A percentile compares a stretch with the other conserved stretches of the same genome.
Conservation (phyloP, 768 basidiomycete genomes). For the Amanita polypyramis region DNA sequence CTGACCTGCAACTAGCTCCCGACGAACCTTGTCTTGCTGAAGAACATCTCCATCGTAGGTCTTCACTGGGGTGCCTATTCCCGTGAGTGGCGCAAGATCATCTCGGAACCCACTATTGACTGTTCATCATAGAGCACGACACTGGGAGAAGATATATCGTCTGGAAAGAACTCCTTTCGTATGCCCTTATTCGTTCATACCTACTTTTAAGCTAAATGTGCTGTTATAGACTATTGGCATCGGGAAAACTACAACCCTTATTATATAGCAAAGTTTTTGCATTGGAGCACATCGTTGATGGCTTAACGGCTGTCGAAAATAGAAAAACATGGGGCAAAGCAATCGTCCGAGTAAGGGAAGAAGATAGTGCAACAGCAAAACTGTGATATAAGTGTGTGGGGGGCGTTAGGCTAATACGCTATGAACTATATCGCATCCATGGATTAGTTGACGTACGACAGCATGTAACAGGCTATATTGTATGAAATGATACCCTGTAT, state of each 20-base stretch:
- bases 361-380: conserved; percentile 28
- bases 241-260: conserved; percentile 56
- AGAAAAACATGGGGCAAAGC: conserved; percentile 93
- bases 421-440: no score
- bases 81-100: conserved; percentile 34
- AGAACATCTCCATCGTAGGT: conserved; percentile 78
- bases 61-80: conserved; percentile 82
- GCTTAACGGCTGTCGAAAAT: conserved; percentile 63
- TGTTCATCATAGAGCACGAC: conserved; percentile 45
- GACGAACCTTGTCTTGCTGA: conserved; percentile 72
- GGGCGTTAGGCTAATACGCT: no score
- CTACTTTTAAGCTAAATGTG: conserved; percentile 5
- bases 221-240: conserved; percentile 43
- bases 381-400: no score
- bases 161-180: conserved; percentile 65
- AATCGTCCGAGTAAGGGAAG: conserved; percentile 53
- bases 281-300: conserved; percentile 56
- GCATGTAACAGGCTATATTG: background rate
- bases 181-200: conserved; percentile 14
- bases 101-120: conserved; percentile 1
- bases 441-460: no score
- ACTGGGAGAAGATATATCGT: conserved; percentile 50
- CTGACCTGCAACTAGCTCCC: conserved; percentile 47
- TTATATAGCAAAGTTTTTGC: conserved; percentile 62
- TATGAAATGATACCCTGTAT: no score